Percentiles rank a stretch among this genome's conserved stretches.
These are phyloP conservation scores for Lachnellula willkommii DNA, from an alignment of 2,329 filamentous ascomycete genomes.

Conservation along the genomic window DNA sequence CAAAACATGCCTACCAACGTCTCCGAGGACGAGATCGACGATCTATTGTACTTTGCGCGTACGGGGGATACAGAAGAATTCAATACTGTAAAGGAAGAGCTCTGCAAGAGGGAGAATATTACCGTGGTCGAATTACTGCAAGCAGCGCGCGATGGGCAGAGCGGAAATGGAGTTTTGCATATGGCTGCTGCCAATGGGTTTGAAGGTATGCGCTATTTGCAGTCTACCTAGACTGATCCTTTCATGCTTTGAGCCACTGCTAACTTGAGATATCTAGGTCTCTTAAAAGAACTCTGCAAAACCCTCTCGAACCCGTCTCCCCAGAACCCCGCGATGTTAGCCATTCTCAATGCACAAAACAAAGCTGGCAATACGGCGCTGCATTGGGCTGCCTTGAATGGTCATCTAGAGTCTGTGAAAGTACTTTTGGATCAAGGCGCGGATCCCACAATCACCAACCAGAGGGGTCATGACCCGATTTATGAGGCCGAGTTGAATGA, in stretches of 20 bases:
- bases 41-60: conserved; percentile 83
- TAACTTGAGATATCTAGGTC: conserved; percentile 27
- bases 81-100: conserved; percentile 48
- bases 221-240: not conserved
- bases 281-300: conserved; percentile 43
- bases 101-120: conserved; percentile 58
- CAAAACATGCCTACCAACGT: conserved; percentile 38
- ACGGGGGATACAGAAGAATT: conserved; percentile 71
- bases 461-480: conserved; percentile 74
- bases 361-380: conserved; percentile 82
- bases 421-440: conserved; percentile 70
- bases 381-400: conserved; percentile 90
- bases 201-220: conserved; percentile 50
- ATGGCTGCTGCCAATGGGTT: conserved; percentile 93
- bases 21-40: conserved; percentile 78
- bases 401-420: conserved; percentile 76
- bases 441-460: conserved; percentile 72
- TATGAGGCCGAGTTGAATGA: conserved; percentile 68
- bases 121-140: conserved; percentile 59
- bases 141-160: conserved; percentile 66
- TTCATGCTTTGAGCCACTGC: not conserved
- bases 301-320: conserved; percentile 32
- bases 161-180: conserved; percentile 75
- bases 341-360: conserved; percentile 66
- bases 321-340: conserved; percentile 27